Conservation (phyloP, 257 asterid species). For the Salvia rosmarinus region DNA sequence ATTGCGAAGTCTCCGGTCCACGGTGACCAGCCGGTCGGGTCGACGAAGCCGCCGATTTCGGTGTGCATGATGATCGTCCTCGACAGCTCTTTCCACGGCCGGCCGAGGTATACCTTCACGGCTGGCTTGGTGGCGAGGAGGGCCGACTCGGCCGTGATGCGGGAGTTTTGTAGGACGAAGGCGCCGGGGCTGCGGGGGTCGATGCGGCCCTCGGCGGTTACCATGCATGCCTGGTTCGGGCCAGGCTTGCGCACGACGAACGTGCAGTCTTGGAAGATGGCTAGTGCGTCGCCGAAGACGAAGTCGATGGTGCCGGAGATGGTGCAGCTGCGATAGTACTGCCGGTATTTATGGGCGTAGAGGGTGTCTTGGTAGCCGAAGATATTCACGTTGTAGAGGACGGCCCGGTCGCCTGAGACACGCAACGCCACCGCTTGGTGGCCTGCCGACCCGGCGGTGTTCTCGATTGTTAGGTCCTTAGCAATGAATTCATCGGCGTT, state of each 20-base stretch:
- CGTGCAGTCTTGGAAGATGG: conserved; percentile 57
- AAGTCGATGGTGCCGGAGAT: conserved; percentile 70
- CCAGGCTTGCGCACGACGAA: conserved; percentile 57
- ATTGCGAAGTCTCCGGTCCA: conserved; percentile 42
- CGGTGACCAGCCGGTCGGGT: conserved; percentile 53
- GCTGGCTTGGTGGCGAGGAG: conserved; percentile 23
- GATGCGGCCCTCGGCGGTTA: conserved; percentile 62
- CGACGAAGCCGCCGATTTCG: conserved; percentile 36
- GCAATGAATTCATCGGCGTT: conserved; percentile 45
- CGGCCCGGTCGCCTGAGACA: conserved; percentile 45
- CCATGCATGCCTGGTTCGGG: conserved; percentile 50
- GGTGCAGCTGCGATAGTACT: conserved; percentile 52
- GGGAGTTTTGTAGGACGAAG: conserved; percentile 45
- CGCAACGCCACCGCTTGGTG: conserved; percentile 73
- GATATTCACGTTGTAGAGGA: conserved; percentile 50
- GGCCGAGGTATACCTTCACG: conserved; percentile 45
- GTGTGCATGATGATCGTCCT: conserved; percentile 53
- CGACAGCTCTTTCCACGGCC: conserved; percentile 64
- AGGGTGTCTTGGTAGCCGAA: conserved; percentile 67
- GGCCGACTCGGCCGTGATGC: conserved; percentile 41
- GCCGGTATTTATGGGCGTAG: conserved; percentile 55
- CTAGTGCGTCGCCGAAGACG: conserved; percentile 58
- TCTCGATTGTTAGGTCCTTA: conserved; percentile 53
- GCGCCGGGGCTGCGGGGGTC: conserved; percentile 39
- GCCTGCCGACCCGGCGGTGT: conserved; percentile 54